Conservation (phyloP, 768 basidiomycete genomes). For the Sarcomyxa edulis region DNA sequence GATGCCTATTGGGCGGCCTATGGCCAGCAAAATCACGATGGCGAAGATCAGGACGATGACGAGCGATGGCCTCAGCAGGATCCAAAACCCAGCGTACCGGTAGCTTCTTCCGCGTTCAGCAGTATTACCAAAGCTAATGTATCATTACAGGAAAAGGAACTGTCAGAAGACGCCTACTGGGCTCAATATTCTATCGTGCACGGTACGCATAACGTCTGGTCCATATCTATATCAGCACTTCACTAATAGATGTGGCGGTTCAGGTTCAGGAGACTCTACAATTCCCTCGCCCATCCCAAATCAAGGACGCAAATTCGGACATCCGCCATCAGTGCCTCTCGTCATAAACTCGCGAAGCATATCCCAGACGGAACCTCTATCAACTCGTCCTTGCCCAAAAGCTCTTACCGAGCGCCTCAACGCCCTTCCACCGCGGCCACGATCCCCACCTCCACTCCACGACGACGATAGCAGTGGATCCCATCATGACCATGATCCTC, state of each 20-base stretch:
- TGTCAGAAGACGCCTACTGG: conserved; percentile 65
- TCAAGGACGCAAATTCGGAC: conserved; percentile 18
- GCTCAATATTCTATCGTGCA: conserved; percentile 67
- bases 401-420: conserved; percentile 35
- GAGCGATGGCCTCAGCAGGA: no score
- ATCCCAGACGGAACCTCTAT: conserved; percentile 18
- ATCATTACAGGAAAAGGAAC: neutral
- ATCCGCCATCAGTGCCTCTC: conserved; percentile 27
- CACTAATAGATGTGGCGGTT: conserved; percentile 2
- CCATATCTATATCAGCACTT: neutral
- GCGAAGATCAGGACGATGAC: conserved; percentile 10
- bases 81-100: no score
- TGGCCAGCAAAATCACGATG: conserved; percentile 30
- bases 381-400: conserved; percentile 31
- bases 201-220: conserved; percentile 34
- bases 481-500: conserved; percentile 8
- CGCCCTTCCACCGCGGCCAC: conserved; percentile 23
- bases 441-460: conserved; percentile 8
- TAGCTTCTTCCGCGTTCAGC: no score
- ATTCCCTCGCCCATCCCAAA: conserved; percentile 44
- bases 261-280: conserved; percentile 72
- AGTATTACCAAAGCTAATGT: no score
- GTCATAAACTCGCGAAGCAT: conserved; percentile 9
- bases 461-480: neutral
- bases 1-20: conserved; percentile 72